Evolutionary conservation across 306 rosid species (phyloP).

Genomic region (Cercis canadensis): DNA sequence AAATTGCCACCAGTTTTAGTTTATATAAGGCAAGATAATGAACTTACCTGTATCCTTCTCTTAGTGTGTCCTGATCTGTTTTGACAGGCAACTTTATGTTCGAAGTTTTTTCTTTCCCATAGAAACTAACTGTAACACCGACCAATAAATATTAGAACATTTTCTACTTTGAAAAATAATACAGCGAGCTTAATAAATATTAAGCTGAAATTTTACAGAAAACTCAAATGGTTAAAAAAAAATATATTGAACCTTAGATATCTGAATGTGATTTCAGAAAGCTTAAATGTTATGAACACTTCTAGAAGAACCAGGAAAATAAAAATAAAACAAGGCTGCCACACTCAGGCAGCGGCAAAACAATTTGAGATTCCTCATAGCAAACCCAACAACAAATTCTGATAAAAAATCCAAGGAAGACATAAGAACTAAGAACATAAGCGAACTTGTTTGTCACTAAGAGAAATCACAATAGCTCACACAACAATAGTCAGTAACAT

Average conservation of each 20-base stretch:
- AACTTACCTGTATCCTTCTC: constrained; percentile 86
- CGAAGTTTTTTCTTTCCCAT: constrained; percentile 64
- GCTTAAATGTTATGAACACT: constrained; percentile 7
- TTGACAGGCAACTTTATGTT: constrained; percentile 68
- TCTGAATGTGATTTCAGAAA: constrained; percentile 15
- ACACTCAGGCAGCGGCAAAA: neutral
- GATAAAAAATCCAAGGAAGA: neutral
- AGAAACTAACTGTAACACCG: constrained; percentile 63
- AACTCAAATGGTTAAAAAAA: too few species aligned
- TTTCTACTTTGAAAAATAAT: too few species aligned
- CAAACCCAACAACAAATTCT: constrained; percentile 12
- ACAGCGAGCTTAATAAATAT: too few species aligned
- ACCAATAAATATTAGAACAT: too few species aligned
- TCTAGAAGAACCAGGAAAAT: neutral
- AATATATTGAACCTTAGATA: neutral
- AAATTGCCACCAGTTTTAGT: too few species aligned
- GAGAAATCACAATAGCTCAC: too few species aligned
- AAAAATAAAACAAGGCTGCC: neutral
- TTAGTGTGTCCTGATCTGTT: constrained; percentile 89
- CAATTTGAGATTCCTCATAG: neutral
- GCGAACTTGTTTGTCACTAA: neutral
- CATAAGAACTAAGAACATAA: neutral
- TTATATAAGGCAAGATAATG: constrained; percentile 3
- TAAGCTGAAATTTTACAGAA: too few species aligned
- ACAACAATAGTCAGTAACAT: too few species aligned